Base-by-base conservation (phyloP, 192 early-diverging fungal species). In the Coemansia sp. region DNA sequence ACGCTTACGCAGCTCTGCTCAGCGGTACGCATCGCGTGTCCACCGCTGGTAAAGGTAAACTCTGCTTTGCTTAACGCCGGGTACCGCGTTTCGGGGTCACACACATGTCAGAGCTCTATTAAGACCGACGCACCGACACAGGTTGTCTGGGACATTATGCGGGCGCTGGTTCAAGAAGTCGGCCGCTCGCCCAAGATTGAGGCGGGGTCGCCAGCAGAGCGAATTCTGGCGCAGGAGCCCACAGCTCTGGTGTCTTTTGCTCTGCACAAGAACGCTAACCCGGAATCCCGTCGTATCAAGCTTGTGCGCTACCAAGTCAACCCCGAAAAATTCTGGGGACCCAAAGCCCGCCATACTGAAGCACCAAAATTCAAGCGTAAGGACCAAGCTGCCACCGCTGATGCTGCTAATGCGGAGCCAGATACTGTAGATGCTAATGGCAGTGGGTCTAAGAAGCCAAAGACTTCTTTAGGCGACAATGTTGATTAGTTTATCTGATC, bases 241-340 rank as follows among this genome's bases (percentile, higher is more conserved):
- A 27, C 57, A 9, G 78, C 86, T 56, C 81, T 87, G 29, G 90
- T 89, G 24, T 87, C 92, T 64, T 99, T 97, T 75, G 85, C 75
- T 22, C 61, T 66, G 22, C 92, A 95, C 71, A 82, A 87, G 32
- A 83, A 91, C 17, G 88, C 90, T 0, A 84, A 88, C 54, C 88
- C 94, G 1, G 85, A 88, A 31, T 94, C 93, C 14, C 82, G 89
- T 55, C 89, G 88, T 55, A 83, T 88, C 27, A 89, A 93, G 64
- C 86, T 98, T 6, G 94, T 96, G 24, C 87, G 98, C 61, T 97
- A 90, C 78, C 96, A 98, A 72, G 79, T 91, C 61, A 99, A 99
- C 68, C 98, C 98, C n/a, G 88, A 89, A 22, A 89, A 90, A 62
- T 87, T 92, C 78, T 99, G 98, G 98, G 98, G 98, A 0, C 98